Evolutionary conservation across 2,329 filamentous ascomycete genomes (phyloP), one percentile per base, ranked within the genome.

Genomic region (Exophiala sideris): DNA sequence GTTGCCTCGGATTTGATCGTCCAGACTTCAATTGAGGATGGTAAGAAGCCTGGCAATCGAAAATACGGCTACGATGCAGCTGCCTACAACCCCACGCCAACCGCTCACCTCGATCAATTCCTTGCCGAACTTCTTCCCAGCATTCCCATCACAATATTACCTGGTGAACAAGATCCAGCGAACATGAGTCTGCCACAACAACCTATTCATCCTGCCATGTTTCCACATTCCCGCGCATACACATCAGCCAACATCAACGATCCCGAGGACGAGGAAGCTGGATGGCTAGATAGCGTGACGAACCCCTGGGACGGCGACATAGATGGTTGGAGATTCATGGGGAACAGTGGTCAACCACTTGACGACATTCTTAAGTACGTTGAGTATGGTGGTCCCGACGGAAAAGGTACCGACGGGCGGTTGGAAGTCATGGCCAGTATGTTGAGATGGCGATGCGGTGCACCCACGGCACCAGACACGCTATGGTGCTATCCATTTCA

Each of bases 401-500:
- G 56, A 0, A 65, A 64, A 24, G 62, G 62, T n/a, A 59, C 68
- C 44, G 70, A 73, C 39, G 85, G 83, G 34, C 76, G 91, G 16
- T 67, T 97, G 21, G 86, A 86, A 44, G 89, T 96, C 81, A 94
- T 97, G 88, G 94, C 97, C 71, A 86, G 86, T 53, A 94, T 95
- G 83, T 85, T 95, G 62, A 81, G 91, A 55, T 99, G 94, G 94
- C 82, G 94, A 58, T 89, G 90, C 67, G 85, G 85, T 61, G 94
- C 94, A 4, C 94, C 94, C 1, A 99, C 94, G 0, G 94, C 94
- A 1, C 94, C 95, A 0, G 95, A 99, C 71, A 99, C 95, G 0
- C 69, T 99, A 91, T 89, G 89, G 89, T 91, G 88, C 67, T 99
- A 97, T 67, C 94, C 94, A 0, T 99, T 96, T 72, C 91, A 97